Evolutionary conservation across 257 asterid genomes (phyloP).

Genomic region (Capsicum pubescens): DNA sequence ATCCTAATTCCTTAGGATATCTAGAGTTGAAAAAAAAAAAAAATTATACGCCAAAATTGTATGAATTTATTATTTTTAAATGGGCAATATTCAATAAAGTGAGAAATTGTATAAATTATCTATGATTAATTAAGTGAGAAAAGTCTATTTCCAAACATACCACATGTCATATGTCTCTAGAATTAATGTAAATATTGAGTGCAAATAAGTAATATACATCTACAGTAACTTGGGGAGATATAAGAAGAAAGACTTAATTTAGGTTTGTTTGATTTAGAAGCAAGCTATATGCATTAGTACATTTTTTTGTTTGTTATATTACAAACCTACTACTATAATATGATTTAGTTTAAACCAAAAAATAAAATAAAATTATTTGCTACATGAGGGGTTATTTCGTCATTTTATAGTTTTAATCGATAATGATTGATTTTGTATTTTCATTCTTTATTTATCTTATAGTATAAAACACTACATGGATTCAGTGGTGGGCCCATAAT

Average conservation of each 20-base stretch:
- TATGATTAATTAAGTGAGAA: background rate
- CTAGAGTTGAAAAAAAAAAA: no score
- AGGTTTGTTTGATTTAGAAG: background rate
- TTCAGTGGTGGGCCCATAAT: no score
- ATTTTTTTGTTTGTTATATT: background rate
- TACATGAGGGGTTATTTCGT: background rate
- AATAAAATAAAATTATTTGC: background rate
- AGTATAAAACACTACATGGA: no score
- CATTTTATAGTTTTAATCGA: no score
- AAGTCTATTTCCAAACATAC: background rate
- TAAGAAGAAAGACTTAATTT: background rate
- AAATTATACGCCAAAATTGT: background rate
- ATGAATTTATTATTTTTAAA: background rate
- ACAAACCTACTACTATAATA: background rate
- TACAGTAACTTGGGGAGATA: background rate
- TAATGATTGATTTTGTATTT: no score
- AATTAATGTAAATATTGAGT: no score
- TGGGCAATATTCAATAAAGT: background rate
- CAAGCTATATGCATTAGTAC: background rate
- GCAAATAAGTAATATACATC: background rate
- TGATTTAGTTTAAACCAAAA: background rate
- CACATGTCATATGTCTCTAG: no score
- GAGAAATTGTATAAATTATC: background rate
- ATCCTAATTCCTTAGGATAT: background rate
- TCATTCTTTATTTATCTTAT: no score